phyloP scores from a whole-genome alignment of 2,329 filamentous ascomycete species.

The Phaeomoniella chlamydospora region DNA sequence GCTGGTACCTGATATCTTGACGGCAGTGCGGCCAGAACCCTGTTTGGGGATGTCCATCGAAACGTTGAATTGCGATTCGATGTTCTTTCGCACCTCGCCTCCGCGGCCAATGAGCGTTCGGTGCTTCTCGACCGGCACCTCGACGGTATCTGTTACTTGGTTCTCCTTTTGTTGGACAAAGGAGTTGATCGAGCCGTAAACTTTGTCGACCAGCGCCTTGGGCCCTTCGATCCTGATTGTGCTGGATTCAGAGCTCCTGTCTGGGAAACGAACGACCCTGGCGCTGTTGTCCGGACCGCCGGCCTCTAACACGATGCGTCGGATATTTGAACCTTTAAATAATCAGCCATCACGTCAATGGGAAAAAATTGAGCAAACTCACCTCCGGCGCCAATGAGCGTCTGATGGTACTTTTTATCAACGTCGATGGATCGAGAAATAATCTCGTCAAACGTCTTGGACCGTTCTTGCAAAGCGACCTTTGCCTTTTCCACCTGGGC shows the following conservation, averaged over 20 bases:
- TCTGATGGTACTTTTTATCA: constrained; percentile 87
- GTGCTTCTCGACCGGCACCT: constrained; percentile 83
- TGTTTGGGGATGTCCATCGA: constrained; percentile 84
- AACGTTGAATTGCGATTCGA: constrained; percentile 78
- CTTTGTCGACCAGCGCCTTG: constrained; percentile 72
- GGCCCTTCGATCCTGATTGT: constrained; percentile 81
- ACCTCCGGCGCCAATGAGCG: constrained; percentile 81
- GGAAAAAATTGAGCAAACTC: constrained; percentile 23
- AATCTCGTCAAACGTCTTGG: constrained; percentile 79
- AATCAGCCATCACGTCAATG: too few species aligned
- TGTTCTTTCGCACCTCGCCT: constrained; percentile 69
- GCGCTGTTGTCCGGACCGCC: constrained; percentile 82
- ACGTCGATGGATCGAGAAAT: constrained; percentile 71
- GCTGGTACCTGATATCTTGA: constrained; percentile 72
- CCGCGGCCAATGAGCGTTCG: constrained; percentile 80
- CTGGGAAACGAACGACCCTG: constrained; percentile 88
- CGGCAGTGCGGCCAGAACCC: constrained; percentile 65
- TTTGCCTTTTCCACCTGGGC: constrained; percentile 81
- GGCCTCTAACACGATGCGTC: constrained; percentile 71
- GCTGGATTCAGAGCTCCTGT: constrained; percentile 68
- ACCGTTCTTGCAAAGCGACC: constrained; percentile 77
- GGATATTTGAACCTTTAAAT: constrained; percentile 61
- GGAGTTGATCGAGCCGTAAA: constrained; percentile 64
- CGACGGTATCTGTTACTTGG: constrained; percentile 63
- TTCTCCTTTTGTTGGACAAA: constrained; percentile 74